phyloP scores from a whole-genome alignment of 495 filamentous ascomycete species.

The Astrothelium subdiscretum region DNA sequence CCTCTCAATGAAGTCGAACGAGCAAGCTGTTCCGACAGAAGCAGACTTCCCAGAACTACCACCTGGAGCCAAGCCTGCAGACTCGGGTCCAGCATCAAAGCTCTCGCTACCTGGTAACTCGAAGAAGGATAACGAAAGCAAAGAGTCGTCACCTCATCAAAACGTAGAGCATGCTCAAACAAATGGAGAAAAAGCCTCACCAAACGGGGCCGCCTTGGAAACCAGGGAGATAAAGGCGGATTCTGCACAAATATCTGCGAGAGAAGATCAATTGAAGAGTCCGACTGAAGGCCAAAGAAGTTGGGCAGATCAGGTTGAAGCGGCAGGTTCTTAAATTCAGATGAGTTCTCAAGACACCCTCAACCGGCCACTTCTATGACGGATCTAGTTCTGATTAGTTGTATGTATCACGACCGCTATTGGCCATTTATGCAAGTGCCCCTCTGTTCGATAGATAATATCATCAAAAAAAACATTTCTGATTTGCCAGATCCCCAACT shows the following conservation, averaged over 20 bases:
- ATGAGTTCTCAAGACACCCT: background rate
- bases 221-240: background rate
- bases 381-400: too few species aligned
- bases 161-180: background rate
- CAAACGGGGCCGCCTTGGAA: background rate
- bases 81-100: background rate
- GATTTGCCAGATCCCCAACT: background rate
- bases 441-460: background rate
- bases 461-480: background rate
- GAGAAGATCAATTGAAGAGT: background rate
- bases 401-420: too few species aligned
- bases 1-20: background rate
- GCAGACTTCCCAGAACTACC: conserved; percentile 24
- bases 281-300: background rate
- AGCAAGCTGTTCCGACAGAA: conserved; percentile 12
- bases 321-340: background rate
- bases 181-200: background rate
- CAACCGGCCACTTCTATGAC: too few species aligned
- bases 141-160: background rate
- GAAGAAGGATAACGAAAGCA: background rate
- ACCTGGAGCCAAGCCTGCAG: background rate
- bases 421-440: background rate
- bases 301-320: conserved; percentile 22
- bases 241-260: background rate
- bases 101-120: background rate